phyloP scores from a whole-genome alignment of 108 stramenopile species.

The Cyclotella cryptica region DNA sequence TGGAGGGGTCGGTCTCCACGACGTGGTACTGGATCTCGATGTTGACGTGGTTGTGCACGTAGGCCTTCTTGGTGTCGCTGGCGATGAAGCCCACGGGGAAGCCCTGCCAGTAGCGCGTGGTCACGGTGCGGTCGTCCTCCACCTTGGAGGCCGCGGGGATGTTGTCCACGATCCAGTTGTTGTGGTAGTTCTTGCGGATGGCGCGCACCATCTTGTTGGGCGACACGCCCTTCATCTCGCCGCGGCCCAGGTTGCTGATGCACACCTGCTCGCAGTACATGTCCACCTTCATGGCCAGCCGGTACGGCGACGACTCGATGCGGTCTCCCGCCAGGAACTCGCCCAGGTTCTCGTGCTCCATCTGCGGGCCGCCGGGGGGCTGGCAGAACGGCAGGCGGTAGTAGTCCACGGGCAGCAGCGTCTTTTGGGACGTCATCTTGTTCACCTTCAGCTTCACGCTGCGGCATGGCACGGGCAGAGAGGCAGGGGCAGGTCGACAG shows the following conservation, averaged over 20 bases:
- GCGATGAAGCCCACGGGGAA: constrained; percentile 95
- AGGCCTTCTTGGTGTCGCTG: constrained; percentile 71
- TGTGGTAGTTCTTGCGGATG: constrained; percentile 94
- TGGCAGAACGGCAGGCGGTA: constrained; percentile 96
- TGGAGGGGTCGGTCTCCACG: constrained; percentile 77
- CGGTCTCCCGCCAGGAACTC: constrained; percentile 97
- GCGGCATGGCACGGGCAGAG: neutral
- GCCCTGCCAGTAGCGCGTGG: constrained; percentile 90
- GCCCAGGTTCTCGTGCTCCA: constrained; percentile 97
- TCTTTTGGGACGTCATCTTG: constrained; percentile 90
- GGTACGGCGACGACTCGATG: constrained; percentile 97
- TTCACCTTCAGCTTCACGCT: constrained; percentile 92
- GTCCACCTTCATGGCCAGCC: constrained; percentile 94
- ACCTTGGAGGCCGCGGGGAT: constrained; percentile 89
- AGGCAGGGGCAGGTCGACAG: neutral
- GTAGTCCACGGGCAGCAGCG: constrained; percentile 95
- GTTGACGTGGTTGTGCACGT: constrained; percentile 96
- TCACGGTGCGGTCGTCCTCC: constrained; percentile 72
- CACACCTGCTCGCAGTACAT: constrained; percentile 95
- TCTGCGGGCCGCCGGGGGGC: constrained; percentile 81
- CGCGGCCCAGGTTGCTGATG: constrained; percentile 75
- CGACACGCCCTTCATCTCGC: constrained; percentile 66
- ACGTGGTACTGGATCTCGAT: constrained; percentile 94
- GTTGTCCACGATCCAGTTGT: constrained; percentile 99
- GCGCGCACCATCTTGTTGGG: constrained; percentile 87